Evolutionary conservation across 306 rosid genomes (phyloP).

Genomic region (Glycine soja): DNA sequence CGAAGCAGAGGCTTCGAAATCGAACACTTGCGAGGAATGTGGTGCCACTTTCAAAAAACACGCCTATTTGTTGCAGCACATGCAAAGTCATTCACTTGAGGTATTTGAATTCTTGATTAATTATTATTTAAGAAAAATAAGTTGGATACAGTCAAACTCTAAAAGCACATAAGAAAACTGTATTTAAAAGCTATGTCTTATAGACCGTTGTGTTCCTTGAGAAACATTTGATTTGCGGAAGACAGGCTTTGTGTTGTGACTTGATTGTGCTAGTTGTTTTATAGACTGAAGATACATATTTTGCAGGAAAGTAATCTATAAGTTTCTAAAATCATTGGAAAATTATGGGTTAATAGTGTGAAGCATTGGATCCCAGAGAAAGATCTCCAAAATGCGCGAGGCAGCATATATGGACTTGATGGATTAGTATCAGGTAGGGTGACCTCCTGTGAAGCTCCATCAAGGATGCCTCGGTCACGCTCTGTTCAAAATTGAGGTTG

Average conservation of each 20-base stretch:
- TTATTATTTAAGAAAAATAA: not conserved
- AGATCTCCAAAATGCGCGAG: conserved; percentile 97
- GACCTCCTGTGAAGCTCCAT: conserved; percentile 99
- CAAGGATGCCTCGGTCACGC: conserved; percentile 90
- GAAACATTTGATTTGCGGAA: not conserved
- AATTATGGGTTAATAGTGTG: conserved; percentile 62
- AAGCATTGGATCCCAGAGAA: conserved; percentile 95
- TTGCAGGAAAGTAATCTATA: conserved; percentile 69
- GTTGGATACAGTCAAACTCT: not conserved
- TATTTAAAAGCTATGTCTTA: not conserved
- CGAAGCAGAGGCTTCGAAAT: conserved; percentile 31
- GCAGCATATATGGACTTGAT: conserved; percentile 68
- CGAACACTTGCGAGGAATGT: conserved; percentile 71
- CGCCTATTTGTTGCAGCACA: conserved; percentile 79
- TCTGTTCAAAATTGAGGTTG: conserved; percentile 59
- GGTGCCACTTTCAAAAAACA: conserved; percentile 78
- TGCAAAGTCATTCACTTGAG: conserved; percentile 85
- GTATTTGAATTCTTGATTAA: conserved; percentile 48
- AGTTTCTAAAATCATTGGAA: conserved; percentile 48
- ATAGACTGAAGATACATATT: conserved; percentile 48
- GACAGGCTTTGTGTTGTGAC: not conserved
- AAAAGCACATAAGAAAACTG: not conserved
- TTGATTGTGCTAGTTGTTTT: not conserved
- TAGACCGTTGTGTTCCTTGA: not conserved
- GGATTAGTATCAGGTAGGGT: conserved; percentile 97